These are phyloP conservation scores for Zalaria sp. DNA, from an alignment of 2,329 filamentous ascomycete genomes.

Conservation along the genomic window DNA sequence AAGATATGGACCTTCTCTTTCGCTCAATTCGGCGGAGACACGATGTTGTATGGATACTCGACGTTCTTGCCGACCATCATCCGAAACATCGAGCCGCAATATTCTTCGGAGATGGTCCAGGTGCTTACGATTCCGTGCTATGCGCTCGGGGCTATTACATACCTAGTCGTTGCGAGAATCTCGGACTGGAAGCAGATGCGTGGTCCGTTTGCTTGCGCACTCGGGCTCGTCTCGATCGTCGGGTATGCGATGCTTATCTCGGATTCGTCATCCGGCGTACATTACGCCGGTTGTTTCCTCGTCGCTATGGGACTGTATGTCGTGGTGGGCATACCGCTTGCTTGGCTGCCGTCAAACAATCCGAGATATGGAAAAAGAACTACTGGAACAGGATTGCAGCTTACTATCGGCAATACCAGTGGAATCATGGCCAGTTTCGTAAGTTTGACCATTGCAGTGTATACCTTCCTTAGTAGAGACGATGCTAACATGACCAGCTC, in stretches of 20 bases:
- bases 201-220: constrained; percentile 49
- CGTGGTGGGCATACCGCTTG: constrained; percentile 38
- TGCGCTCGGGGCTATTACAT: constrained; percentile 54
- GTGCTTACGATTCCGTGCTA: constrained; percentile 70
- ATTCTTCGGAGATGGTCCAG: constrained; percentile 52
- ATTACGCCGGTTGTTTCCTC: constrained; percentile 67
- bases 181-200: constrained; percentile 55
- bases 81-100: constrained; percentile 46
- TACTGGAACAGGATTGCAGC: constrained; percentile 55
- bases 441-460: neutral
- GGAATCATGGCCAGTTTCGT: constrained; percentile 46
- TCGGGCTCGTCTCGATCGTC: constrained; percentile 45
- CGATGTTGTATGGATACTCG: constrained; percentile 65
- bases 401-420: constrained; percentile 55
- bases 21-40: constrained; percentile 58
- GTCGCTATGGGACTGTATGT: constrained; percentile 60
- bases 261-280: constrained; percentile 43
- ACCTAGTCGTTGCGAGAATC: constrained; percentile 50
- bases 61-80: constrained; percentile 74
- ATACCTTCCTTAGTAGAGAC: neutral
- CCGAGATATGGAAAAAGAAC: constrained; percentile 66
- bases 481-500: constrained; percentile 17
- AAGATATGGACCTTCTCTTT: constrained; percentile 58
- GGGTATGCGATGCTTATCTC: constrained; percentile 46
- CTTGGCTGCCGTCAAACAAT: constrained; percentile 51